phyloP scores from a whole-genome alignment of 371 early-diverging fungal genomes.

The Haplosporangium sp. region DNA sequence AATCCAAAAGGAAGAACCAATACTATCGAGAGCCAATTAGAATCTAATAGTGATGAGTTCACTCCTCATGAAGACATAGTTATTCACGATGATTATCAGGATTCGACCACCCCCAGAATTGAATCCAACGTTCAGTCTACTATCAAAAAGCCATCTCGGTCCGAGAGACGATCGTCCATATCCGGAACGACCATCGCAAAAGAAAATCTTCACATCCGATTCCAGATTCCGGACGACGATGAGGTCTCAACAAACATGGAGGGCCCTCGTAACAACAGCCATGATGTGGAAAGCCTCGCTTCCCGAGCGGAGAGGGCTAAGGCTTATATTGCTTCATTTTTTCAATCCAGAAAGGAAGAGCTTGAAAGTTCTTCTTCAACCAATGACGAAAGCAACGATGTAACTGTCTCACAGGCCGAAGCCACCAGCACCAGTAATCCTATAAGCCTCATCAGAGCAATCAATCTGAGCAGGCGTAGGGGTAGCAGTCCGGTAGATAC shows the following conservation, averaged over 20 bases:
- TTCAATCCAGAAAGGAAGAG: neutral
- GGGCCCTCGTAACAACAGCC: neutral
- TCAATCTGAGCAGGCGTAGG: neutral
- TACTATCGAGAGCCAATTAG: neutral
- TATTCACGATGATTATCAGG: neutral
- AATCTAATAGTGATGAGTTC: neutral
- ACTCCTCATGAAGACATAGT: neutral
- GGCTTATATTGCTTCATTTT: neutral
- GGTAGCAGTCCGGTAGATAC: neutral
- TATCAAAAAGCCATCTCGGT: neutral
- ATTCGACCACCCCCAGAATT: neutral
- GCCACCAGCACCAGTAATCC: neutral
- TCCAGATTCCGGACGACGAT: neutral
- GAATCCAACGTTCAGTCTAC: neutral
- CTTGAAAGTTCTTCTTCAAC: neutral
- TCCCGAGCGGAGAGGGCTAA: constrained; percentile 9
- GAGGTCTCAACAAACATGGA: neutral
- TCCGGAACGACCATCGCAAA: neutral
- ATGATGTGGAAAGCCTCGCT: neutral
- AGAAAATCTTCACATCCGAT: neutral
- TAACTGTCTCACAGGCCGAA: neutral
- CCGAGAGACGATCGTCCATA: neutral
- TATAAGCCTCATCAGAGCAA: constrained; percentile 9
- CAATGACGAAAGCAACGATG: neutral
- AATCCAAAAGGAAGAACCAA: neutral